Evolutionary conservation across 169 alveolate species (phyloP).

Genomic region (Miamiensis avidus): DNA sequence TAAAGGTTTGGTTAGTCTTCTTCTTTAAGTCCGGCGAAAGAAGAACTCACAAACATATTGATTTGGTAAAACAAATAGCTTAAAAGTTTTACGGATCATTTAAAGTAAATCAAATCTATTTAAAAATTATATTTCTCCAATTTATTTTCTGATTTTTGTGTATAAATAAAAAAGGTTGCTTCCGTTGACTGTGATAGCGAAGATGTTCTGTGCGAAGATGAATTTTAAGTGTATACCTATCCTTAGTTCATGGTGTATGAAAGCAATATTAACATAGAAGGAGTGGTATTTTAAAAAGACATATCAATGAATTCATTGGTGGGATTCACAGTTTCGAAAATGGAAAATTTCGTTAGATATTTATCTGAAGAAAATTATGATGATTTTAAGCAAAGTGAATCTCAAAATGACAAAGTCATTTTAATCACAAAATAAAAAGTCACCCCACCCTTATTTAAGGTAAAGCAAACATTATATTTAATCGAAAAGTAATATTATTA

Average conservation of each 20-base stretch:
- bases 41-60: constrained; percentile 35
- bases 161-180: constrained; percentile 37
- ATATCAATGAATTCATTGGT: constrained; percentile 59
- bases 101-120: background rate
- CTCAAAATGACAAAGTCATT: constrained; percentile 64
- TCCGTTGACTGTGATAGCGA: constrained; percentile 72
- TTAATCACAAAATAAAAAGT: constrained; percentile 72
- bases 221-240: constrained; percentile 62
- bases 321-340: constrained; percentile 62
- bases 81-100: constrained; percentile 76
- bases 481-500: too few species aligned
- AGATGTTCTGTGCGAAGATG: constrained; percentile 83
- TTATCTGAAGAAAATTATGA: constrained; percentile 71
- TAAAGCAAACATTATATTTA: too few species aligned
- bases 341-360: constrained; percentile 76
- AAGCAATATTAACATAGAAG: constrained; percentile 63
- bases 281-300: constrained; percentile 56
- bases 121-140: too few species aligned
- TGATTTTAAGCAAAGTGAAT: constrained; percentile 59
- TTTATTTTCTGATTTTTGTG: too few species aligned
- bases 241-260: constrained; percentile 69
- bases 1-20: background rate
- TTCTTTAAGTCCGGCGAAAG: constrained; percentile 38
- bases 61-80: constrained; percentile 62
- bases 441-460: constrained; percentile 72